These are phyloP conservation scores for Waltergamsia citrina DNA, from an alignment of 2,329 filamentous ascomycete species.

Conservation along the genomic window DNA sequence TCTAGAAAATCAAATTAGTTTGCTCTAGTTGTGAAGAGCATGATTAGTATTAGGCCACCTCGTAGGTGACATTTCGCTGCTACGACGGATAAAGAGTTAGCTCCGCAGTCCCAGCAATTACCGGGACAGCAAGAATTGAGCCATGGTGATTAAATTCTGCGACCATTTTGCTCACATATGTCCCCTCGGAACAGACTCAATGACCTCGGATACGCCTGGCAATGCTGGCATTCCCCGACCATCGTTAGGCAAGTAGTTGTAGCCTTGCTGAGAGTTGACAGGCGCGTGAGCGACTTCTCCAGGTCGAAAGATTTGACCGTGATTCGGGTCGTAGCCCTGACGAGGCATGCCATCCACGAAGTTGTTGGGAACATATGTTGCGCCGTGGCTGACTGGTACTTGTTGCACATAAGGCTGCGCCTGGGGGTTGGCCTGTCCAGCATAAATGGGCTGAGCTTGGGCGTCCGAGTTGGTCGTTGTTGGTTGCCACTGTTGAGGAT, in stretches of 20 bases:
- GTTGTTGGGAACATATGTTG: slow-evolving; percentile 7
- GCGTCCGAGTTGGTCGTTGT: slow-evolving; percentile 17
- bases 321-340: slow-evolving; percentile 18
- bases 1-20: no score
- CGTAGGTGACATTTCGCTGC: no score
- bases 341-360: slow-evolving; percentile 24
- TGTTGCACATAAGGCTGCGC: slow-evolving; percentile 18
- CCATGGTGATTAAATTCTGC: neutral
- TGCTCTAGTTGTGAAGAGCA: no score
- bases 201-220: slow-evolving; percentile 10
- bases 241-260: slow-evolving; percentile 24
- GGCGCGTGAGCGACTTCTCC: slow-evolving; percentile 17
- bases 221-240: slow-evolving; percentile 15
- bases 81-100: no score
- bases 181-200: slow-evolving; percentile 17
- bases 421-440: neutral
- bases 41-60: no score
- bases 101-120: no score
- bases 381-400: slow-evolving; percentile 16
- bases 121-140: no score
- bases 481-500: slow-evolving; percentile 30
- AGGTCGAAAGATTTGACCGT: slow-evolving; percentile 20
- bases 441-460: neutral
- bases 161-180: slow-evolving; percentile 9
- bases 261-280: slow-evolving; percentile 19